These are phyloP conservation scores for Ganoderma leucocontextum DNA, from an alignment of 1,284 basidiomycete genomes.

Conservation along the genomic window DNA sequence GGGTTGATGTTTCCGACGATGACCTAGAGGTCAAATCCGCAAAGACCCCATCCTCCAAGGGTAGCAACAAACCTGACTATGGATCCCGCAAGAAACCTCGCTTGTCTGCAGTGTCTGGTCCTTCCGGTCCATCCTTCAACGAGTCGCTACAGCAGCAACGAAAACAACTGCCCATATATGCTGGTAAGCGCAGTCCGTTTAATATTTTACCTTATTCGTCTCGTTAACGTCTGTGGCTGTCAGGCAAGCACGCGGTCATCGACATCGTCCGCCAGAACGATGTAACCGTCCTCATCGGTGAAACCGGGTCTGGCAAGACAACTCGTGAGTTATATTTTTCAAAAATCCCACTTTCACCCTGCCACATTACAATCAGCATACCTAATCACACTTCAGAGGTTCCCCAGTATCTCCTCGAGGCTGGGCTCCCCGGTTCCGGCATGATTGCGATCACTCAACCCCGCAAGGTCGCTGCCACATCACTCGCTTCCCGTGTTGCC, in stretches of 20 bases:
- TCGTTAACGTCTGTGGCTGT: background rate
- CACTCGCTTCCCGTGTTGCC: slow-evolving; percentile 90
- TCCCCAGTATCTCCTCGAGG: slow-evolving; percentile 88
- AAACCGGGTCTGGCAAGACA: slow-evolving; percentile 98
- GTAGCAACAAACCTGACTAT: slow-evolving; percentile 23
- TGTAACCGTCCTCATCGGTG: slow-evolving; percentile 92
- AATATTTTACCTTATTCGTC: background rate
- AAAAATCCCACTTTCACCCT: background rate
- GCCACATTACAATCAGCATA: background rate
- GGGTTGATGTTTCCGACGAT: slow-evolving; percentile 43
- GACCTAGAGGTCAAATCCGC: slow-evolving; percentile 37
- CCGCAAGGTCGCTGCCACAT: slow-evolving; percentile 92
- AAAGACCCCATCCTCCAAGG: slow-evolving; percentile 23
- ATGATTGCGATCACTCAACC: slow-evolving; percentile 93
- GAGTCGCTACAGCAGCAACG: slow-evolving; percentile 64
- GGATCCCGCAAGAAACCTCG: slow-evolving; percentile 34
- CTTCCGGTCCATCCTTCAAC: slow-evolving; percentile 19
- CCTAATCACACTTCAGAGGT: slow-evolving; percentile 63
- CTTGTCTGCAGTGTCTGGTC: slow-evolving; percentile 21
- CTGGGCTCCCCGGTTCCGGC: slow-evolving; percentile 67
- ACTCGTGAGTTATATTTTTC: slow-evolving; percentile 71
- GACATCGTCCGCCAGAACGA: slow-evolving; percentile 82
- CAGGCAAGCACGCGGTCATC: slow-evolving; percentile 81
- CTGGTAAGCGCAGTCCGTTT: slow-evolving; percentile 54
- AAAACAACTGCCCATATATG: slow-evolving; percentile 79